Evolutionary conservation across 164 flowering plant genomes (phyloP), one percentile per base, ranked within the genome.

Genomic region (Houttuynia cordata): DNA sequence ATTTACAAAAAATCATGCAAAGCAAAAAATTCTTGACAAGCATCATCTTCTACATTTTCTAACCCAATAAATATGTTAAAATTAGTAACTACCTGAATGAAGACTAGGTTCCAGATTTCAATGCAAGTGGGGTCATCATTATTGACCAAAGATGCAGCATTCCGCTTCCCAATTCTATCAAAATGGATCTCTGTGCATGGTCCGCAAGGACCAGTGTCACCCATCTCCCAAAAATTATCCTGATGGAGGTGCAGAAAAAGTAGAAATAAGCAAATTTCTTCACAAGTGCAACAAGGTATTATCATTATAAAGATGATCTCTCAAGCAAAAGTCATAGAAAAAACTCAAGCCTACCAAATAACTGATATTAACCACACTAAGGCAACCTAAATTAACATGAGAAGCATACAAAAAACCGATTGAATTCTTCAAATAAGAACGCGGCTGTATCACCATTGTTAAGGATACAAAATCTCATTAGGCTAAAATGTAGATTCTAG

Each of bases 171-270:
- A 71, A 86, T 70, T 71, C 99, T 83, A 71, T 94, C 97, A 75
- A 80, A 91, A 73, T 94, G 99, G 23, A 94, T 88, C 73, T 94
- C 99, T 19, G 96, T 86, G 72, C 96, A 91, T 24, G 99, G 99
- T 20, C 99, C 99, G 75, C 97, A 88, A 54, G 99, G 99, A 66
- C 99, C 99, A 53, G 97, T 86, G 68, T 91, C 99, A 62, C 99
- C 97, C 97, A 94, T 94, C 85, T 94, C 99, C 99, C 97, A 94
- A 58, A 94, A 94, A 68, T 94, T 94, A 66, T 94, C 99, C 99
- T 93, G 67, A 34, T 15, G 51, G 40, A 19, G 23, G 21, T 41
- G 22, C 50, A 12, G 52, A 18, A 37, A 19, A 34, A 30, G 45
- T 19, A 34, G 18, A 0, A 50, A 51, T 51, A 24, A 51, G 18